Conservation (phyloP, 2,329 filamentous ascomycete genomes). For the Plectosphaerella cucumerina region DNA sequence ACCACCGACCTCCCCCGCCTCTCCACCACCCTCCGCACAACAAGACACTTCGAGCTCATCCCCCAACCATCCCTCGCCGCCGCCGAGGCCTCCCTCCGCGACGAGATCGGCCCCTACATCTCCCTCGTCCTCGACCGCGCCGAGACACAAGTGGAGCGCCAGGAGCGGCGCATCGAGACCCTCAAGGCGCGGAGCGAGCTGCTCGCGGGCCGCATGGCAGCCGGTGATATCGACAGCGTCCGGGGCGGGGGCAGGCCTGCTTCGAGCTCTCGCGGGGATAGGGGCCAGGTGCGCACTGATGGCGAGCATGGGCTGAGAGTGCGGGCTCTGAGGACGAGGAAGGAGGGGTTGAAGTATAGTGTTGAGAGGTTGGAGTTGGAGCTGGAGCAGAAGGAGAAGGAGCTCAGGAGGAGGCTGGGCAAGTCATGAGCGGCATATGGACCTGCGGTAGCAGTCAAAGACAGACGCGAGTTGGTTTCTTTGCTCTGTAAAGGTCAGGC, state of each 20-base stretch:
- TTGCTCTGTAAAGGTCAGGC: too few species aligned
- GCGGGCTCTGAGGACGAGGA: constrained; percentile 69
- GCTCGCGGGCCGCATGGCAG: constrained; percentile 64
- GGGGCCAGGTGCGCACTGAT: constrained; percentile 38
- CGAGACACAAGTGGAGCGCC: constrained; percentile 77
- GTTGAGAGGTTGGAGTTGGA: constrained; percentile 83
- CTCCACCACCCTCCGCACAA: constrained; percentile 38
- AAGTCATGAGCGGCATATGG: constrained; percentile 3
- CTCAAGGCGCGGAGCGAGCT: constrained; percentile 79
- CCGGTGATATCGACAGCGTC: constrained; percentile 14
- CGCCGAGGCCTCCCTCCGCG: constrained; percentile 79
- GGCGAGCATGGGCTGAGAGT: constrained; percentile 46
- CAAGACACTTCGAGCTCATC: constrained; percentile 89
- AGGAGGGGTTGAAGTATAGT: constrained; percentile 80
- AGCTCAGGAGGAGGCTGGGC: constrained; percentile 49
- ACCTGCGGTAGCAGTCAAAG: too few species aligned
- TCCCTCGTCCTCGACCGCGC: constrained; percentile 73
- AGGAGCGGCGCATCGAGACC: constrained; percentile 77
- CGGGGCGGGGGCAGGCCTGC: background rate
- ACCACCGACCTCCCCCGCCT: constrained; percentile 56
- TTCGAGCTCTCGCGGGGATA: constrained; percentile 2
- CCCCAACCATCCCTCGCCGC: constrained; percentile 77
- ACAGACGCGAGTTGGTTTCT: too few species aligned
- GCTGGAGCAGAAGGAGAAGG: constrained; percentile 69
- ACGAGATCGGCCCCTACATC: constrained; percentile 87